These are phyloP conservation scores for Rhodocollybia butyracea DNA, from an alignment of 768 basidiomycete species.

Conservation along the genomic window DNA sequence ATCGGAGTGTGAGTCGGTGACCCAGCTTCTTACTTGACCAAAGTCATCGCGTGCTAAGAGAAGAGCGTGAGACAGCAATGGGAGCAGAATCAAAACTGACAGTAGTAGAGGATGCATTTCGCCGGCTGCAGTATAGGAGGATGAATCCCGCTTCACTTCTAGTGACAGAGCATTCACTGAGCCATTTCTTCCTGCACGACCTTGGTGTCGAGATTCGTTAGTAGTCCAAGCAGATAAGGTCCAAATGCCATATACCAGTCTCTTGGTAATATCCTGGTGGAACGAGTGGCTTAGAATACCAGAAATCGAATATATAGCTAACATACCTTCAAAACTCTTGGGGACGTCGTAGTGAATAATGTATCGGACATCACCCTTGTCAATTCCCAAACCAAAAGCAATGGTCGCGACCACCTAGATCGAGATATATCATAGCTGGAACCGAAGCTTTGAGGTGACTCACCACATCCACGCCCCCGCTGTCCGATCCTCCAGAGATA, in stretches of 20 bases:
- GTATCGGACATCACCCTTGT: slow-evolving; percentile 78
- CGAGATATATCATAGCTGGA: not conserved
- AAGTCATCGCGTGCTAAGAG: slow-evolving; percentile 75
- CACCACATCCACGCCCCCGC: slow-evolving; percentile 60
- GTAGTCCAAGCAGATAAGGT: not conserved
- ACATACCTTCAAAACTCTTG: slow-evolving; percentile 82
- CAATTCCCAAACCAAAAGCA: slow-evolving; percentile 86
- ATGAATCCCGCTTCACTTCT: not conserved
- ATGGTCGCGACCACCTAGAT: slow-evolving; percentile 71
- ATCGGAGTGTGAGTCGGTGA: slow-evolving; percentile 42
- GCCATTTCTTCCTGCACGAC: slow-evolving; percentile 79
- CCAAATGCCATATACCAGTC: slow-evolving; percentile 48
- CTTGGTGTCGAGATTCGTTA: slow-evolving; percentile 29
- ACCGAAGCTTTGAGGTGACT: slow-evolving; percentile 17
- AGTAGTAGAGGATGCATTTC: slow-evolving; percentile 82
- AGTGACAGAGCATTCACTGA: slow-evolving; percentile 35
- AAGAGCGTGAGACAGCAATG: not conserved
- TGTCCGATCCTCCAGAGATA: slow-evolving; percentile 42
- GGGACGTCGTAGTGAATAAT: slow-evolving; percentile 82
- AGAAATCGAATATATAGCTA: slow-evolving; percentile 8
- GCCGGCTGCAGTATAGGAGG: slow-evolving; percentile 51
- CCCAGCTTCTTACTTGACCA: slow-evolving; percentile 48
- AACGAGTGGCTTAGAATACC: not conserved
- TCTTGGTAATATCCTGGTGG: slow-evolving; percentile 79
- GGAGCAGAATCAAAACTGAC: slow-evolving; percentile 33